Percentiles rank a stretch among this genome's conserved stretches.
These are phyloP conservation scores for Carex sylvatica DNA, from an alignment of 202 grass and related monocot genomes.

Conservation along the genomic window DNA sequence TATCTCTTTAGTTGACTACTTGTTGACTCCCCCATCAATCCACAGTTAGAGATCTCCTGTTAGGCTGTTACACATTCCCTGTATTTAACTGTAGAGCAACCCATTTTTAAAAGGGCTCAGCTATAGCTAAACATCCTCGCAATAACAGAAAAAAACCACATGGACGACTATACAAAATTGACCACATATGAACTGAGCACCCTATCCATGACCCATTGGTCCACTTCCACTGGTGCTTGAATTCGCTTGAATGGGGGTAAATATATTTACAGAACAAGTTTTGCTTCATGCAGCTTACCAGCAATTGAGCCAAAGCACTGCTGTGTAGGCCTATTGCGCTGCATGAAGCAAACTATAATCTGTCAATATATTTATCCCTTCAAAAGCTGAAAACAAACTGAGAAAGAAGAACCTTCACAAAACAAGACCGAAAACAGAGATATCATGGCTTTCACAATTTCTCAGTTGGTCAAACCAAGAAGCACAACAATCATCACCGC, in stretches of 20 bases:
- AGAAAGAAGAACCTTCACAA: too few relatives aligned
- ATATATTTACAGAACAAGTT: too few relatives aligned
- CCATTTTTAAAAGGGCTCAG: background rate
- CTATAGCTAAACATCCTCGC: too few relatives aligned
- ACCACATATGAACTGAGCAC: background rate
- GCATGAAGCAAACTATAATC: too few relatives aligned
- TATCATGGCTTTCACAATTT: background rate
- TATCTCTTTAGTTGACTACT: background rate
- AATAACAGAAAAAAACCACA: background rate
- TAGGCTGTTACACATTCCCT: too few relatives aligned
- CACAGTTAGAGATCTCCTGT: too few relatives aligned
- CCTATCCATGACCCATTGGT: background rate
- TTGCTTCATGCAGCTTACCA: too few relatives aligned
- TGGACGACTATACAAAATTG: background rate
- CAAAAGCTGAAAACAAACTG: background rate
- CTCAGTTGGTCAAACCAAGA: background rate
- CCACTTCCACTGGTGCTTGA: background rate
- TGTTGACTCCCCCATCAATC: too few relatives aligned
- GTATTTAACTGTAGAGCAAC: background rate
- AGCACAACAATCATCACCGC: background rate
- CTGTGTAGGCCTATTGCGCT: too few relatives aligned
- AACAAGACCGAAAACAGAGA: background rate
- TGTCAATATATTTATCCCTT: too few relatives aligned
- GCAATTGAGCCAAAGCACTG: too few relatives aligned
- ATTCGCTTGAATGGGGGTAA: too few relatives aligned